Conservation (phyloP, 805 yeast species). For the Scheffersomyces amazonensis region DNA sequence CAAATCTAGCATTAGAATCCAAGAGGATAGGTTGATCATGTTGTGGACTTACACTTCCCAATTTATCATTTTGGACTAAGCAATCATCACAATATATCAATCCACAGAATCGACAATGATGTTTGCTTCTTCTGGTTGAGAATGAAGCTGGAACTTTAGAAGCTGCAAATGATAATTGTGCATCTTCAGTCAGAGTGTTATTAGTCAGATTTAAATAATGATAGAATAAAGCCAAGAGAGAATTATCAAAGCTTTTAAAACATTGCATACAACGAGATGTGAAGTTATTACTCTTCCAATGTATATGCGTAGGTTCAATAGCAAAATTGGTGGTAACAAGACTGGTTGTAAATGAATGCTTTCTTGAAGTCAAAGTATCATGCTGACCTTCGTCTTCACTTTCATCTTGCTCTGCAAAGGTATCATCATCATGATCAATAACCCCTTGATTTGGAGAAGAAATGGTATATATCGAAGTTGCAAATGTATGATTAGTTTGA, state of each 20-base stretch:
- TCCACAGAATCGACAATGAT: constrained; percentile 55
- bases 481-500: constrained; percentile 1
- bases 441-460: not conserved
- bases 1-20: constrained; percentile 28
- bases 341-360: too few relatives aligned
- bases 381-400: not conserved
- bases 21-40: constrained; percentile 10
- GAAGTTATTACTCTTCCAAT: constrained; percentile 49
- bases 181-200: constrained; percentile 15
- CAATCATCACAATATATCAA: constrained; percentile 36
- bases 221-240: constrained; percentile 1
- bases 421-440: not conserved
- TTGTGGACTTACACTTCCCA: not conserved
- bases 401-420: not conserved
- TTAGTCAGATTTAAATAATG: not conserved
- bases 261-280: constrained; percentile 43
- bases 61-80: constrained; percentile 1
- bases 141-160: too few relatives aligned
- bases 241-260: constrained; percentile 24
- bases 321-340: not conserved
- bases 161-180: too few relatives aligned
- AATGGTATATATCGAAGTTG: constrained; percentile 1
- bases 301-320: constrained; percentile 48
- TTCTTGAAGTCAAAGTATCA: not conserved
- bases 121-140: constrained; percentile 27